These are phyloP conservation scores for Aethionema arabicum DNA, from an alignment of 345 rosid species.

Conservation along the genomic window DNA sequence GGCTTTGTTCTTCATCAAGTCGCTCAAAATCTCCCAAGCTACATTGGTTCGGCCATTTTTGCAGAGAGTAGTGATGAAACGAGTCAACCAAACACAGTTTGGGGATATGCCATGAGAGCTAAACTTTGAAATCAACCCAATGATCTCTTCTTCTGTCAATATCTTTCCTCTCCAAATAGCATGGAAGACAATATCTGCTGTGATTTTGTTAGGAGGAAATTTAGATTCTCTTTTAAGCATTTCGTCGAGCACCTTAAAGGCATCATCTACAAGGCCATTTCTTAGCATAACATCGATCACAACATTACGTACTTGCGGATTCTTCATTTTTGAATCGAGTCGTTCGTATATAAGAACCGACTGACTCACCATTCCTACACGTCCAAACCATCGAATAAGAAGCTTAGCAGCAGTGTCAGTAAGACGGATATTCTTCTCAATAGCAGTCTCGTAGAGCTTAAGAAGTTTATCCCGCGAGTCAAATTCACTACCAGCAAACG, in stretches of 20 bases:
- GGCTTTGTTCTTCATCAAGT: slow-evolving; percentile 47
- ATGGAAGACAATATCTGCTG: slow-evolving; percentile 49
- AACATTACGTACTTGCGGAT: slow-evolving; percentile 47
- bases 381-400: slow-evolving; percentile 52
- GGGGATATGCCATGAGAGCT: slow-evolving; percentile 54
- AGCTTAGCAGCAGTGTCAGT: slow-evolving; percentile 44
- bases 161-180: slow-evolving; percentile 38
- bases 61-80: slow-evolving; percentile 51
- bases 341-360: slow-evolving; percentile 44
- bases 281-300: slow-evolving; percentile 37
- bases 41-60: slow-evolving; percentile 33
- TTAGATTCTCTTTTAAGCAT: slow-evolving; percentile 52
- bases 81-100: slow-evolving; percentile 39
- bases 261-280: slow-evolving; percentile 46
- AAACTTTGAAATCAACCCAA: slow-evolving; percentile 47
- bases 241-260: slow-evolving; percentile 81
- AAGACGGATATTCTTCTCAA: slow-evolving; percentile 51
- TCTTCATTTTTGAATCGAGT: slow-evolving; percentile 41
- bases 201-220: slow-evolving; percentile 45
- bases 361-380: slow-evolving; percentile 47
- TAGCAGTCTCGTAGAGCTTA: slow-evolving; percentile 47
- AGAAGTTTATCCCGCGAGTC: slow-evolving; percentile 39
- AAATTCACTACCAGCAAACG: slow-evolving; percentile 50
- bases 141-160: slow-evolving; percentile 41
- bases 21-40: slow-evolving; percentile 53